phyloP scores from a whole-genome alignment of 352 stramenopile species.

The Paralagenidium karlingii region DNA sequence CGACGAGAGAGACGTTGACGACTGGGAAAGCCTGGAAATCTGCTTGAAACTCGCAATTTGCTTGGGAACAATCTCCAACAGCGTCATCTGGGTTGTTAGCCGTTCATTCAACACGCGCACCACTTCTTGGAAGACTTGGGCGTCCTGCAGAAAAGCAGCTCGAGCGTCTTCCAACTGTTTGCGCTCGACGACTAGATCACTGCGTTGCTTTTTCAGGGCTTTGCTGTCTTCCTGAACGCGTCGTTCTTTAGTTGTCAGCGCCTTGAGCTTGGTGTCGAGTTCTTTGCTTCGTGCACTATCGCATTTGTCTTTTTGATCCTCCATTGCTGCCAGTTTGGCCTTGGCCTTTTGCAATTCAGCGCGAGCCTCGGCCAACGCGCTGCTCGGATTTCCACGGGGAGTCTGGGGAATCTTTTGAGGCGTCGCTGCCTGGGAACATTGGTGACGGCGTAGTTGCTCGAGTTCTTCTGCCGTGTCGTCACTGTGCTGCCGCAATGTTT shows the following conservation, averaged over 20 bases:
- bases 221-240: conserved; percentile 21
- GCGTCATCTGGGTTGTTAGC: conserved; percentile 25
- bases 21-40: too few species aligned
- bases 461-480: too few species aligned
- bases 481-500: too few species aligned
- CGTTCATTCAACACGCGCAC: conserved; percentile 26
- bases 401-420: too few species aligned
- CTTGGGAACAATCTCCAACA: conserved; percentile 20
- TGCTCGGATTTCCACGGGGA: too few species aligned
- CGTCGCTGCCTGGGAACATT: too few species aligned
- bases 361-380: conserved; percentile 17
- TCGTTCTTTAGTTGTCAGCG: conserved; percentile 19
- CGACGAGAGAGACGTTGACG: too few species aligned
- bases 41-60: neutral
- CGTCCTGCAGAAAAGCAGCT: conserved; percentile 17
- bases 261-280: conserved; percentile 16
- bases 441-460: too few species aligned
- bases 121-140: conserved; percentile 25
- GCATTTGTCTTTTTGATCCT: conserved; percentile 20
- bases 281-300: conserved; percentile 17
- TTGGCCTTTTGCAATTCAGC: conserved; percentile 41
- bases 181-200: conserved; percentile 13
- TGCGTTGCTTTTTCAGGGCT: conserved; percentile 28
- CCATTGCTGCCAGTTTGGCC: conserved; percentile 26
- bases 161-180: conserved; percentile 16